These are phyloP conservation scores for Phytophthora lateralis DNA, from an alignment of 352 stramenopile genomes.

Conservation along the genomic window DNA sequence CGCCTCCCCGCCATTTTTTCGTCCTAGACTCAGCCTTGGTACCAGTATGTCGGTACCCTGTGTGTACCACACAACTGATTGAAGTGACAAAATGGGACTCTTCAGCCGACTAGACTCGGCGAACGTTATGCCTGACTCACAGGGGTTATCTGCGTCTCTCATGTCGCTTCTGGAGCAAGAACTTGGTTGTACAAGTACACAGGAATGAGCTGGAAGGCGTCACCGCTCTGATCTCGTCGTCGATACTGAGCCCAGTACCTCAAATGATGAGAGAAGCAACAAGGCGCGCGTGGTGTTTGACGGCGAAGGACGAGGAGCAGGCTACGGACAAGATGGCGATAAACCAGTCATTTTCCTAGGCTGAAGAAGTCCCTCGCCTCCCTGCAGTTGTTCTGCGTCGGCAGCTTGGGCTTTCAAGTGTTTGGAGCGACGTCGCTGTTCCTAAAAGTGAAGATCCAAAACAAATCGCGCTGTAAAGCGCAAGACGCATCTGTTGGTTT, in stretches of 20 bases:
- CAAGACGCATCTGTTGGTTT: slow-evolving; percentile 47
- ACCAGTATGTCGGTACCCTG: no score
- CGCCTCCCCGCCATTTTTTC: no score
- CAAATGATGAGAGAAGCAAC: slow-evolving; percentile 4
- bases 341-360: slow-evolving; percentile 30
- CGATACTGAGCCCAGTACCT: slow-evolving; percentile 21
- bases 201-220: slow-evolving; percentile 34
- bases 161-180: no score
- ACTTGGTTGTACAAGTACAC: no score
- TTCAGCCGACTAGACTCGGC: no score
- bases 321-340: slow-evolving; percentile 33
- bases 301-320: slow-evolving; percentile 12
- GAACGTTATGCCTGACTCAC: no score
- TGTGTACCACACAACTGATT: no score
- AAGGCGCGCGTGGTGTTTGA: slow-evolving; percentile 36
- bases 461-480: slow-evolving; percentile 43
- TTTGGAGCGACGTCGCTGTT: slow-evolving; percentile 24
- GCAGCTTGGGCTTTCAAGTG: slow-evolving; percentile 41
- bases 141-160: no score
- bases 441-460: slow-evolving; percentile 29
- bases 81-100: no score
- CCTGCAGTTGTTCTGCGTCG: slow-evolving; percentile 40
- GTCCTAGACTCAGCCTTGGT: no score
- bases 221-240: slow-evolving; percentile 41
- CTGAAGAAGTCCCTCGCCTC: slow-evolving; percentile 31